Conservation (phyloP, 31 red algal species). For the Odonthalia washingtoniensis region DNA sequence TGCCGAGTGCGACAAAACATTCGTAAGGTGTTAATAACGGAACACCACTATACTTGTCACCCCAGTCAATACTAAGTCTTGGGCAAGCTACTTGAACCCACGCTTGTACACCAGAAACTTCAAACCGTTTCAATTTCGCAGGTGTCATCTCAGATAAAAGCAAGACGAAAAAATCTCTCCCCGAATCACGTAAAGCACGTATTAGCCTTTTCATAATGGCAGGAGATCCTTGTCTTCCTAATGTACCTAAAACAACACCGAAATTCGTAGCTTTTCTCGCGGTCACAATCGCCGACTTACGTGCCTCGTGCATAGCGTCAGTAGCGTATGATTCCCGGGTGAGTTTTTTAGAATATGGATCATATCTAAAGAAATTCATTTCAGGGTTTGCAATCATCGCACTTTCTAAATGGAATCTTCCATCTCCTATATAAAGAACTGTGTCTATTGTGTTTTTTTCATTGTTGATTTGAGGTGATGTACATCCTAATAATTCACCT, state of each 20-base stretch:
- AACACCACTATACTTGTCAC: slow-evolving; percentile 59
- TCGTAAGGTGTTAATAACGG: slow-evolving; percentile 92
- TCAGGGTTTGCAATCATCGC: slow-evolving; percentile 98
- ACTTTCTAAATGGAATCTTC: slow-evolving; percentile 97
- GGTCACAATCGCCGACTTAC: slow-evolving; percentile 53
- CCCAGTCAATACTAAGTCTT: slow-evolving; percentile 98
- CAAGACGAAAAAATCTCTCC: slow-evolving; percentile 72
- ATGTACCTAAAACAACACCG: slow-evolving; percentile 93
- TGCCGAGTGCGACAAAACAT: slow-evolving; percentile 84
- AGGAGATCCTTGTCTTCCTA: slow-evolving; percentile 95
- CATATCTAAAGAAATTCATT: slow-evolving; percentile 85
- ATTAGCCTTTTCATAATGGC: slow-evolving; percentile 75
- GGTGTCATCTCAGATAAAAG: slow-evolving; percentile 90
- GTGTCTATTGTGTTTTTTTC: slow-evolving; percentile 57
- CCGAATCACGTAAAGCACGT: slow-evolving; percentile 35
- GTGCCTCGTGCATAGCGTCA: slow-evolving; percentile 68
- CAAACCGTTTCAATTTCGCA: slow-evolving; percentile 69
- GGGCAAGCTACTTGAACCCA: slow-evolving; percentile 99
- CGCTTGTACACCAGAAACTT: slow-evolving; percentile 74
- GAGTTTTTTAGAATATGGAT: slow-evolving; percentile 90
- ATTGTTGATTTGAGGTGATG: slow-evolving; percentile 61
- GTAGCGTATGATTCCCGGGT: slow-evolving; percentile 91
- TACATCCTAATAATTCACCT: slow-evolving; percentile 99
- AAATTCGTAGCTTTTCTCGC: slow-evolving; percentile 69
- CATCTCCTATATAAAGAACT: slow-evolving; percentile 91